Conservation (phyloP, 345 rosid genomes). For the Rubroshorea leprosula region DNA sequence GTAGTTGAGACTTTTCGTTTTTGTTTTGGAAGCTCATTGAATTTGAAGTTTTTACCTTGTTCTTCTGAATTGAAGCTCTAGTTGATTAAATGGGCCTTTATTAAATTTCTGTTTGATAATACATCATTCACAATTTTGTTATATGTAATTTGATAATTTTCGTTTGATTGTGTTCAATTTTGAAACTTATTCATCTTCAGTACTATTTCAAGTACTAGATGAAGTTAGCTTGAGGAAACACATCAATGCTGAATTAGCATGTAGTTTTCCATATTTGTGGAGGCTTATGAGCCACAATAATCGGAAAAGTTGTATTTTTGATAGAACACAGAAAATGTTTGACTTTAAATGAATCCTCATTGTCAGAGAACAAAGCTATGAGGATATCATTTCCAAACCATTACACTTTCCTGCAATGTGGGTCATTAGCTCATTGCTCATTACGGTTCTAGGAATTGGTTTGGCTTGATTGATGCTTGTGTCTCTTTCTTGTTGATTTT, state of each 20-base stretch:
- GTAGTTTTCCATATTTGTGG: background rate
- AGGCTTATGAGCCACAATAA: background rate
- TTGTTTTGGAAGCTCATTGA: background rate
- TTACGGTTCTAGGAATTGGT: too few species aligned
- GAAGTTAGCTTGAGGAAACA: background rate
- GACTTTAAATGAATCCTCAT: background rate
- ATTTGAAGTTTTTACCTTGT: background rate
- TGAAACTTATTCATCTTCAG: too few species aligned
- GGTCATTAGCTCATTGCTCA: too few species aligned
- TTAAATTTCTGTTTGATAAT: background rate
- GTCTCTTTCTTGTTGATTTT: too few species aligned
- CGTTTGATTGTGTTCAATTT: background rate
- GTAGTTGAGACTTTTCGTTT: too few species aligned
- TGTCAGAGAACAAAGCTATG: background rate
- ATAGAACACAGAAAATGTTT: background rate
- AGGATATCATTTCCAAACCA: background rate
- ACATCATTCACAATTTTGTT: background rate
- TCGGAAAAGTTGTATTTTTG: background rate
- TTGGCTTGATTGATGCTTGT: too few species aligned
- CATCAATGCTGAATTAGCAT: background rate
- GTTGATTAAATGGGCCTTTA: background rate
- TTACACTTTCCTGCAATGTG: background rate
- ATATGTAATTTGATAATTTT: background rate
- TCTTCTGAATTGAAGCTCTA: background rate
- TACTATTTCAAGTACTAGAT: background rate